Percentiles rank a stretch among this genome's conserved stretches.
These are phyloP conservation scores for Apiospora marii DNA, from an alignment of 2,329 filamentous ascomycete species.

Conservation along the genomic window DNA sequence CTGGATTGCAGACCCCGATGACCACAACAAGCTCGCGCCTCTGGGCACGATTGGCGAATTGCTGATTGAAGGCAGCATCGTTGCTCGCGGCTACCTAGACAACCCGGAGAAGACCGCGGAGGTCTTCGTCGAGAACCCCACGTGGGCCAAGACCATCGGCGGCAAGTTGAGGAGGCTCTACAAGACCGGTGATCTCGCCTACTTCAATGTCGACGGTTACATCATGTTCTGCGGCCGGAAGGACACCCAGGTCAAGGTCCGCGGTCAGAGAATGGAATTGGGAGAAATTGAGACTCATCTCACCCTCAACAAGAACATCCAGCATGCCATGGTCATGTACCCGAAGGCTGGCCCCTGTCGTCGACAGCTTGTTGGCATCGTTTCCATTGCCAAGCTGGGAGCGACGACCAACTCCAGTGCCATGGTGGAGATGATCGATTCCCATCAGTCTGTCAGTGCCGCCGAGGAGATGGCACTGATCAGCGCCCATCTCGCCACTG, in stretches of 20 bases:
- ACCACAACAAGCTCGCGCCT: conserved; percentile 28
- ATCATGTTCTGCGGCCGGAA: conserved; percentile 45
- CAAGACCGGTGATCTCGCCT: conserved; percentile 34
- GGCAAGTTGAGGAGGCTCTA: conserved; percentile 34
- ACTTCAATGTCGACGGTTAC: conserved; percentile 41
- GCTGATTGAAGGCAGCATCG: conserved; percentile 28
- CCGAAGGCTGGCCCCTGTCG: conserved; percentile 9
- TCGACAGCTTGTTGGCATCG: conserved; percentile 18
- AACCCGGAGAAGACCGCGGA: conserved; percentile 31
- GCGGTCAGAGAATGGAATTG: conserved; percentile 52
- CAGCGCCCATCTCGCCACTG: neutral
- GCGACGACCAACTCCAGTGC: conserved; percentile 22
- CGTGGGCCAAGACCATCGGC: neutral
- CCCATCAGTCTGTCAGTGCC: conserved; percentile 6
- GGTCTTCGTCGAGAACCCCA: conserved; percentile 36
- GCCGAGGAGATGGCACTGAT: conserved; percentile 16
- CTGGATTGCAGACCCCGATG: conserved; percentile 28
- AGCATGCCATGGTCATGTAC: conserved; percentile 12
- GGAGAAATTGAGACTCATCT: conserved; percentile 45
- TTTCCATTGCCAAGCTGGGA: conserved; percentile 13
- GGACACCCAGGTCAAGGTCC: conserved; percentile 51
- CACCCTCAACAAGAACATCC: conserved; percentile 10
- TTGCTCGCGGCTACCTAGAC: conserved; percentile 43
- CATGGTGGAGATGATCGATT: conserved; percentile 21
- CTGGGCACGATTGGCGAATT: conserved; percentile 32